Conservation (phyloP, 495 filamentous ascomycete genomes). For the Penicillium riverlandense region DNA sequence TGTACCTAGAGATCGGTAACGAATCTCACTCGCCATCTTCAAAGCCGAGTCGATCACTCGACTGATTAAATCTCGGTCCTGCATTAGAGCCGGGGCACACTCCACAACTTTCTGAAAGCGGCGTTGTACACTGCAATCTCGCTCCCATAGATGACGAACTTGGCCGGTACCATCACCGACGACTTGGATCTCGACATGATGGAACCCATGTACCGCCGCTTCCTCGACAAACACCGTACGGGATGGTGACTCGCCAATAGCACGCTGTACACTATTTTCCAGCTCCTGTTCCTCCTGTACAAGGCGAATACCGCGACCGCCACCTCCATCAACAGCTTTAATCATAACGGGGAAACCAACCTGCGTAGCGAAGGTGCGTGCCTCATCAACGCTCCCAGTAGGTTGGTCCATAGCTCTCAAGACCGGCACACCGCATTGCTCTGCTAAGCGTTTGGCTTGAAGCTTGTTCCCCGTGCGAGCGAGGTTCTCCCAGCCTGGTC, state of each 20-base stretch:
- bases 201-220: conserved; percentile 42
- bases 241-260: conserved; percentile 43
- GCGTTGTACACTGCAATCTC: conserved; percentile 55
- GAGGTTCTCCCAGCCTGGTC: conserved; percentile 46
- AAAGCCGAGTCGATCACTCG: conserved; percentile 32
- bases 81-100: conserved; percentile 35
- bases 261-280: conserved; percentile 33
- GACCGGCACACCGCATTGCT: conserved; percentile 46
- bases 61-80: conserved; percentile 28
- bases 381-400: conserved; percentile 29
- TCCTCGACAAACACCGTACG: conserved; percentile 47
- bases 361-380: conserved; percentile 33
- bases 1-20: conserved; percentile 51
- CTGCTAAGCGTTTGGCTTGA: conserved; percentile 45
- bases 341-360: conserved; percentile 53
- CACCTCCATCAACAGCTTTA: conserved; percentile 46
- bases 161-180: conserved; percentile 46
- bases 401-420: conserved; percentile 40
- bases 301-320: conserved; percentile 43
- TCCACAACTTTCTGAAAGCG: conserved; percentile 50
- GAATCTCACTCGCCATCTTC: conserved; percentile 34
- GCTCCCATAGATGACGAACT: conserved; percentile 48
- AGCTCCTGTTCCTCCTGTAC: conserved; percentile 31
- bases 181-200: conserved; percentile 53
- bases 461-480: conserved; percentile 50